These are phyloP conservation scores for Vanrija sp. DNA, from an alignment of 1,284 basidiomycete species.

Conservation along the genomic window DNA sequence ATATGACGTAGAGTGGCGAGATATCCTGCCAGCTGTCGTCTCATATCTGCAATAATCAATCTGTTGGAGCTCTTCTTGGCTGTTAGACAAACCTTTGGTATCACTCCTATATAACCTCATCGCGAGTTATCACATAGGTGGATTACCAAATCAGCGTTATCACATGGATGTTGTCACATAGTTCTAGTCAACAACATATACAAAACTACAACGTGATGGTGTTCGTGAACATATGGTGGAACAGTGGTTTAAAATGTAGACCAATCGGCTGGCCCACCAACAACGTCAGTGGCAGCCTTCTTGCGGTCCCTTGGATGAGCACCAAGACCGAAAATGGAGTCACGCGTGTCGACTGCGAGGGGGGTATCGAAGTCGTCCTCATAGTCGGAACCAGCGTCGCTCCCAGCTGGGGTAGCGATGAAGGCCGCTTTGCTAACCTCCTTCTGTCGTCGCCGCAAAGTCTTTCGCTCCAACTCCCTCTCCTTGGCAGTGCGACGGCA, in stretches of 20 bases:
- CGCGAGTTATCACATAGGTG: not conserved
- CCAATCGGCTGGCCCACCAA: constrained; percentile 16
- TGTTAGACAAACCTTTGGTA: too few species aligned
- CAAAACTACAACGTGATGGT: not conserved
- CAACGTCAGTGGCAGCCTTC: not conserved
- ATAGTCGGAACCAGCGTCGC: constrained; percentile 21
- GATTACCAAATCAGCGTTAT: too few species aligned
- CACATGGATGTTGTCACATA: not conserved
- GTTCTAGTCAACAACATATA: not conserved
- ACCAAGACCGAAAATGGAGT: not conserved
- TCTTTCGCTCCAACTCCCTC: constrained; percentile 27
- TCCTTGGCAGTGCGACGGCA: constrained; percentile 27
- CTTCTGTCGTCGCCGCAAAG: constrained; percentile 26
- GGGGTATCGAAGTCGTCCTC: not conserved
- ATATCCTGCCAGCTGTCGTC: too few species aligned
- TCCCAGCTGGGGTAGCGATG: constrained; percentile 12
- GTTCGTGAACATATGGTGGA: not conserved
- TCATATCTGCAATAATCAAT: too few species aligned
- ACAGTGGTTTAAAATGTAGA: constrained; percentile 15
- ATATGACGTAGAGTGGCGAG: too few species aligned
- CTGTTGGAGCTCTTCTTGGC: too few species aligned
- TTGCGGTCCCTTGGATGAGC: not conserved
- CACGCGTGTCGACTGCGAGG: not conserved
- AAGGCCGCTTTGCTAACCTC: constrained; percentile 2
- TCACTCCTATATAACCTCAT: not conserved